phyloP scores from a whole-genome alignment of 164 flowering plant species.

The Kalanchoe fedtschenkoi region DNA sequence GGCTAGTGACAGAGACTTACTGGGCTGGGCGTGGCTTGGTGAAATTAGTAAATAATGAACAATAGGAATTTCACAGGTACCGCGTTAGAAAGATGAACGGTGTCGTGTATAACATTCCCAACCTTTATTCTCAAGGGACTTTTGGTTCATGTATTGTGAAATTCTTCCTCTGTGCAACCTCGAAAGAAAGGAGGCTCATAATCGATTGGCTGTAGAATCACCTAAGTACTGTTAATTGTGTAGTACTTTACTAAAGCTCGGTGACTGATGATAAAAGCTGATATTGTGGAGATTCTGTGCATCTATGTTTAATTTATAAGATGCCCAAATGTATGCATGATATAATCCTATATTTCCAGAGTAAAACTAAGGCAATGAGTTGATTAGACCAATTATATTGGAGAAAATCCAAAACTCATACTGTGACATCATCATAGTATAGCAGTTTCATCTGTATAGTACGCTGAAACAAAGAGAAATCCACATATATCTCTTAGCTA shows the following conservation, averaged over 20 bases:
- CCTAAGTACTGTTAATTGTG: neutral
- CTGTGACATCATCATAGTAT: slow-evolving; percentile 84
- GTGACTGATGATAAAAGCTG: too few relatives aligned
- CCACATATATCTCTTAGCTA: neutral
- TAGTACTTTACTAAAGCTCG: neutral
- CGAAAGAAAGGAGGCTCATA: slow-evolving; percentile 94
- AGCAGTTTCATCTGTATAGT: slow-evolving; percentile 84
- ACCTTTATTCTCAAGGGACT: slow-evolving; percentile 82
- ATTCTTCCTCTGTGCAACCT: slow-evolving; percentile 71
- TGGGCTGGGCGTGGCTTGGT: too few relatives aligned
- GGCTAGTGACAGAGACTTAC: too few relatives aligned
- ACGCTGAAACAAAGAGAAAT: slow-evolving; percentile 47
- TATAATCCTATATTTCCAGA: too few relatives aligned
- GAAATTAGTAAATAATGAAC: too few relatives aligned
- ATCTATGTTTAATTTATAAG: neutral
- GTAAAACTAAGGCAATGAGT: too few relatives aligned
- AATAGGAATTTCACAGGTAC: slow-evolving; percentile 18
- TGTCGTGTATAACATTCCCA: slow-evolving; percentile 93
- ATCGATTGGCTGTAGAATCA: slow-evolving; percentile 62
- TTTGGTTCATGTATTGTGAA: slow-evolving; percentile 54
- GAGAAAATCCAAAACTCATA: slow-evolving; percentile 16
- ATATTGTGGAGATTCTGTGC: too few relatives aligned
- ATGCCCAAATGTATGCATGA: too few relatives aligned
- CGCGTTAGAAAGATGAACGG: slow-evolving; percentile 67
- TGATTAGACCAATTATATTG: too few relatives aligned